Base-by-base conservation (phyloP, 2,329 filamentous ascomycete species). In the Penicillium sp. region DNA sequence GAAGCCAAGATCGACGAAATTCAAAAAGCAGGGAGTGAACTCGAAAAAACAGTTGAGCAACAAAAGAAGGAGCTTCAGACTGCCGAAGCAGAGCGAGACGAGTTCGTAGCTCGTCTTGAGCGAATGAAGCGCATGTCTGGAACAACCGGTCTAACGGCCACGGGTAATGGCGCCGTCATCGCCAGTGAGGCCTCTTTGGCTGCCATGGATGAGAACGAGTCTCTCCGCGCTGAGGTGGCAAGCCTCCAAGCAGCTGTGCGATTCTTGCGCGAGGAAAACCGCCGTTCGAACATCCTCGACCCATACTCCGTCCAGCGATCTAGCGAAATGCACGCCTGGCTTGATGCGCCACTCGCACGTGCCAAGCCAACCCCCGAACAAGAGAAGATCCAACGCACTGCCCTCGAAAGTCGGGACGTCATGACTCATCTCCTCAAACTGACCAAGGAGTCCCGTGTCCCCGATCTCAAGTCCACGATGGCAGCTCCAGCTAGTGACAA, bases 211-310 rank as follows among this genome's bases (percentile, higher is more conserved):
- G 69, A 72, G 57, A 72, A 72, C 45, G 71, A 72, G 52, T 59
- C 64, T 45, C 66, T 72, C 24, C 68, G 71, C 26, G 60, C 67
- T 13, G 72, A 75, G 52, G 66, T 75, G 19, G 60, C 61, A 45
- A 69, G 64, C 53, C 65, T 75, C 12, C 71, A 74, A 62, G 66
- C 71, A n/a, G 70, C 72, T 1, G 68, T 75, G 6, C 70, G 72
- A 42, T 74, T 69, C 57, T 59, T 75, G 7, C 70, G 71, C 31
- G 68, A 71, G 45, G 72, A 75, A 44, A 74, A 72, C 51, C 67
- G 68, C 24, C 69, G 69, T 24, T 58, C 64, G 21, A 70, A 64
- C 43, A 61, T 70, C 21, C 64, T 70, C 41, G 68, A 72, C 48
- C 69, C 70, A 3, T 71, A 69, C 55, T 71, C 70, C 12, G 59